Evolutionary conservation across 768 basidiomycete genomes (phyloP).

Genomic region (Ramaria sp.): DNA sequence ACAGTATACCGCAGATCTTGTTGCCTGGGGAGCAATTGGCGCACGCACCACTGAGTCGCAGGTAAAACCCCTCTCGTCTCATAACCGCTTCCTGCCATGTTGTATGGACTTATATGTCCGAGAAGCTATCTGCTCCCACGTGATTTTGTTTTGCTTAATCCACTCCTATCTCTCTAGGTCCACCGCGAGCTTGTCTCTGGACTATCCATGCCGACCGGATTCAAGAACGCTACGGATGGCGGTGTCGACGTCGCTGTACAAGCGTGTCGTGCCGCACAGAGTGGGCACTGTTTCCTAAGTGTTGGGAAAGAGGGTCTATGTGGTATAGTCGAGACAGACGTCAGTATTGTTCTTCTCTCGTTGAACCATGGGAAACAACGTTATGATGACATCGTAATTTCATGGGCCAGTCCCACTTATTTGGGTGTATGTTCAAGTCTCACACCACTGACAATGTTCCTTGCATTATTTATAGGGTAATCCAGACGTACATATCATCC

Average conservation of each 20-base stretch:
- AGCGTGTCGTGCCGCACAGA: conserved; percentile 85
- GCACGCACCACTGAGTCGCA: conserved; percentile 80
- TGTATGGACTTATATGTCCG: no score
- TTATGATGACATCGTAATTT: no score
- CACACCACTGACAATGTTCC: not conserved
- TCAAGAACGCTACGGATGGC: conserved; percentile 98
- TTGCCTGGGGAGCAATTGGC: conserved; percentile 94
- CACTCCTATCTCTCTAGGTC: conserved; percentile 38
- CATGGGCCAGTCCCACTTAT: no score
- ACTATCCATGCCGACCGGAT: conserved; percentile 92
- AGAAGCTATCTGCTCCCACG: no score
- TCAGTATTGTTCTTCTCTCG: conserved; percentile 17
- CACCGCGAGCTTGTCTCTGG: conserved; percentile 82
- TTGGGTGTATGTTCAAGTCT: not conserved
- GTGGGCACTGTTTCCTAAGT: conserved; percentile 89
- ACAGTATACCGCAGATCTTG: conserved; percentile 90
- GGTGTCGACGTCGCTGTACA: conserved; percentile 86
- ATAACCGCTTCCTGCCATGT: not conserved
- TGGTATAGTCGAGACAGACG: conserved; percentile 91
- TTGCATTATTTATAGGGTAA: conserved; percentile 48
- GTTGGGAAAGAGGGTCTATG: conserved; percentile 95
- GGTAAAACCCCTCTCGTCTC: conserved; percentile 1
- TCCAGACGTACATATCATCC: conserved; percentile 86
- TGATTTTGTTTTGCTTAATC: not conserved
- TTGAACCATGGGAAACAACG: not conserved